Conservation (phyloP, 2,329 filamentous ascomycete species). For the Simplicillium aogashimaense region DNA sequence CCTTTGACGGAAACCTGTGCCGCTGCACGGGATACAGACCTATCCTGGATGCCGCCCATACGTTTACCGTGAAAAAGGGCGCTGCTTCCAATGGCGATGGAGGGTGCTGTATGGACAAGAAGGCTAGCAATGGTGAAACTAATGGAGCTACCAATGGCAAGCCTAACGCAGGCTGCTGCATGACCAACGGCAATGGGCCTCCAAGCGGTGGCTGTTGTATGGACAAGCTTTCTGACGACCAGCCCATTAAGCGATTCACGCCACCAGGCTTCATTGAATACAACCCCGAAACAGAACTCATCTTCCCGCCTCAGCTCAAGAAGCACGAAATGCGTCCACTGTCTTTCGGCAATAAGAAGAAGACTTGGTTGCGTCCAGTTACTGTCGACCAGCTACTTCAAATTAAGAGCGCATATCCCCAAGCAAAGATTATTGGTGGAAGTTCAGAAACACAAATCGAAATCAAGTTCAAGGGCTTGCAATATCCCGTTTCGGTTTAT, state of each 20-base stretch:
- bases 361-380: constrained; percentile 86
- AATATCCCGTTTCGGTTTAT: constrained; percentile 83
- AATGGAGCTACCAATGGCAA: constrained; percentile 17
- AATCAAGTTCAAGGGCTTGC: constrained; percentile 92
- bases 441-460: constrained; percentile 98
- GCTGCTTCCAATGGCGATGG: constrained; percentile 23
- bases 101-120: constrained; percentile 21
- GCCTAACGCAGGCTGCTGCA: constrained; percentile 49
- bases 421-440: constrained; percentile 88
- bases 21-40: constrained; percentile 92
- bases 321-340: constrained; percentile 76
- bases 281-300: constrained; percentile 85
- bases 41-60: constrained; percentile 88
- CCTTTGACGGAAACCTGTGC: constrained; percentile 93
- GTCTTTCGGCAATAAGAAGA: constrained; percentile 87
- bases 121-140: constrained; percentile 20
- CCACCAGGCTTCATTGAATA: constrained; percentile 91
- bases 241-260: constrained; percentile 60
- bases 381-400: constrained; percentile 80
- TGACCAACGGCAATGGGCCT: constrained; percentile 47
- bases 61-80: constrained; percentile 54
- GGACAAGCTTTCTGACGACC: constrained; percentile 39
- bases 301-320: constrained; percentile 79
- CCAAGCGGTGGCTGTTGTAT: constrained; percentile 56
- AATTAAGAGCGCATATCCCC: constrained; percentile 78